phyloP scores from a whole-genome alignment of 2,329 filamentous ascomycete genomes.

The Septoria linicola region DNA sequence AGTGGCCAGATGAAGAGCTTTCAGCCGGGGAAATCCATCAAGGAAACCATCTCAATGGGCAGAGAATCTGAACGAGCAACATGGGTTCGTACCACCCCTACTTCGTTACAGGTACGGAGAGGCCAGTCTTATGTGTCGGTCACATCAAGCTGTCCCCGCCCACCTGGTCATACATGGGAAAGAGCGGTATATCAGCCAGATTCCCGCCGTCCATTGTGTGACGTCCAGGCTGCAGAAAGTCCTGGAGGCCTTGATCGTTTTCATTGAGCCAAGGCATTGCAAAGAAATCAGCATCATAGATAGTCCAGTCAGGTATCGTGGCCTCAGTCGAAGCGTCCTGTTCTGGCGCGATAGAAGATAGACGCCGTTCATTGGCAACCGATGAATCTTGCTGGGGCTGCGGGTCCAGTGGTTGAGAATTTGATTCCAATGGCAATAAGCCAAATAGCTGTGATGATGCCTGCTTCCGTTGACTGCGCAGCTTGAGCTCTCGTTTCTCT shows the following conservation, averaged over 20 bases:
- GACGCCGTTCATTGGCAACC: not conserved
- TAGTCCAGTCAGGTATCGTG: constrained; percentile 25
- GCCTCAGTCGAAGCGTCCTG: constrained; percentile 5
- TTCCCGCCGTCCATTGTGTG: constrained; percentile 27
- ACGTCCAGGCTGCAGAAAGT: constrained; percentile 31
- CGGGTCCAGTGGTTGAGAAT: not conserved
- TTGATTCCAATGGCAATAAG: constrained; percentile 16
- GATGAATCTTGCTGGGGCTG: not conserved
- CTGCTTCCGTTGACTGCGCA: constrained; percentile 27
- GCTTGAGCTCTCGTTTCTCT: constrained; percentile 25
- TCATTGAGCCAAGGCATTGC: constrained; percentile 31
- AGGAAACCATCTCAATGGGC: not conserved
- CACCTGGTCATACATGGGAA: constrained; percentile 31
- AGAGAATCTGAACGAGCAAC: not conserved
- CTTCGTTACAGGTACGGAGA: too few relatives aligned
- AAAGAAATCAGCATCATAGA: constrained; percentile 31
- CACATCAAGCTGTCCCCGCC: constrained; percentile 8
- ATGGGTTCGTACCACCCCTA: too few relatives aligned
- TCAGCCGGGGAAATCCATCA: too few relatives aligned
- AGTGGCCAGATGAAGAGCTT: constrained; percentile 17
- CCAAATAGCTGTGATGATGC: constrained; percentile 35
- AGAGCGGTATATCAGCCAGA: constrained; percentile 30
- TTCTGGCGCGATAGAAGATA: not conserved
- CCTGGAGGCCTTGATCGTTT: constrained; percentile 31
- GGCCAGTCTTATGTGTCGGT: too few relatives aligned